These are phyloP conservation scores for Oxyria digyna DNA, from an alignment of 148 eudicot species.

Conservation along the genomic window DNA sequence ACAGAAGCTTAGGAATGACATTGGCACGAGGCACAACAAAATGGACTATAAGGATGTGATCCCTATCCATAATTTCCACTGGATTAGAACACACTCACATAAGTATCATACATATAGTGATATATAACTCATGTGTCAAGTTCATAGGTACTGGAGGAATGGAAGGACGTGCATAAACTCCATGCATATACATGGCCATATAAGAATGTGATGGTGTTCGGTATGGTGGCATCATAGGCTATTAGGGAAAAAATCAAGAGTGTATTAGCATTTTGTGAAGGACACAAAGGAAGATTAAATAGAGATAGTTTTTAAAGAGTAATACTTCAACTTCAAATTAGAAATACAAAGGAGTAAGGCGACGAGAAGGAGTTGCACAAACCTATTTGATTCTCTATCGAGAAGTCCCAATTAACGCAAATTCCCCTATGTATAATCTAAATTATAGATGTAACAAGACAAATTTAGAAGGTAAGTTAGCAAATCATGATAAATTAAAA, in stretches of 20 bases:
- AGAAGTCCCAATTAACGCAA: no score
- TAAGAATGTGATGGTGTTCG: conserved; percentile 99
- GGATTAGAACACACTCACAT: not conserved
- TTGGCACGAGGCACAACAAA: conserved; percentile 80
- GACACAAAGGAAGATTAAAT: not conserved
- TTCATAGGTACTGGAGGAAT: conserved; percentile 64
- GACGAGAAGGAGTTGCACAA: no score
- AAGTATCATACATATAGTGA: not conserved
- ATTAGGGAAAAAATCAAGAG: conserved; percentile 15
- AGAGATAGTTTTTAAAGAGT: no score
- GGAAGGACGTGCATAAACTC: conserved; percentile 94
- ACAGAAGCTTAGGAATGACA: conserved; percentile 79
- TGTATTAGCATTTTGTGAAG: not conserved
- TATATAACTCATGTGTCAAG: not conserved
- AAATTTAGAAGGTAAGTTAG: no score
- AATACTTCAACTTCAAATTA: no score
- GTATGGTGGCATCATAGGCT: conserved; percentile 97
- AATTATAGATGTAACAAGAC: no score
- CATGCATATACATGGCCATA: conserved; percentile 97
- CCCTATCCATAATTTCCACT: conserved; percentile 38
- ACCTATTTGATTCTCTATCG: no score
- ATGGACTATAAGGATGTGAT: conserved; percentile 88
- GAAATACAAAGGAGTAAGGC: no score
- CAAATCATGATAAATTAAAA: no score
- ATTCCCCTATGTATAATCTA: no score